Base-by-base conservation (phyloP, 805 yeast species). In the Helenozyma baotianmanensis region DNA sequence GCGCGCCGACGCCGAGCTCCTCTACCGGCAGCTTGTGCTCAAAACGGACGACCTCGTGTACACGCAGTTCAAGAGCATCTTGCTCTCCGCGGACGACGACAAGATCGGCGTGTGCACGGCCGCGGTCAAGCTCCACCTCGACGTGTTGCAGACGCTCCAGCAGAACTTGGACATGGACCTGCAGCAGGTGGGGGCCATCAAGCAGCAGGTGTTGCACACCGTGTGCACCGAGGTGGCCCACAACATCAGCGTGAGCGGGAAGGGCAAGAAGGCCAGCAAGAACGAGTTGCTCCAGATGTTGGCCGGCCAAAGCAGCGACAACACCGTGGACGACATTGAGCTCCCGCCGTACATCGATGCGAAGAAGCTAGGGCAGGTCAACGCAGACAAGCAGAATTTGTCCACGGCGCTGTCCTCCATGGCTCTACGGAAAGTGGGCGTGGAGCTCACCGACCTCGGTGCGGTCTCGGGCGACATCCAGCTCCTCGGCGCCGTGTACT, bases 261-360 rank as follows among this genome's bases (percentile, higher is more conserved):
- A 35, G 4, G 23, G 23, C 10, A 21, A 25, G 9, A 30, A 35
- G 2, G 18, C 27, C 8, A 32, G 22, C 14, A 46, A 32, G 14
- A 41, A 41, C n/a, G 45, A 42, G 12, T 29, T 47, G 4, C 29
- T 49, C 34, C 5, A 32, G 19, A 11, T 37, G 40, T 5, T 39
- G 23, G 15, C 39, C 23, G 24, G 31, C 19, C 21, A 30, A 26
- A 40, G 15, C 21, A 8, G 9, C 27, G 33, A 12, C 16, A 61
- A 60, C 31, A 47, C 45, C 16, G 39, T 62, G 5, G 69, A 64
- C 30, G 46, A 57, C 14, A 53, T 66, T 13, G 56, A 59, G 27
- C 47, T 66, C 14, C 72, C 72, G 1, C 55, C 63, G 3, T 50
- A 54, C 27, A 58, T 66, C 11, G 54, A 66, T 38, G 63, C 64